Evolutionary conservation across 139 green algal species (phyloP), one percentile per base, ranked within the genome.

Genomic region (Ettlia oleoabundans): DNA sequence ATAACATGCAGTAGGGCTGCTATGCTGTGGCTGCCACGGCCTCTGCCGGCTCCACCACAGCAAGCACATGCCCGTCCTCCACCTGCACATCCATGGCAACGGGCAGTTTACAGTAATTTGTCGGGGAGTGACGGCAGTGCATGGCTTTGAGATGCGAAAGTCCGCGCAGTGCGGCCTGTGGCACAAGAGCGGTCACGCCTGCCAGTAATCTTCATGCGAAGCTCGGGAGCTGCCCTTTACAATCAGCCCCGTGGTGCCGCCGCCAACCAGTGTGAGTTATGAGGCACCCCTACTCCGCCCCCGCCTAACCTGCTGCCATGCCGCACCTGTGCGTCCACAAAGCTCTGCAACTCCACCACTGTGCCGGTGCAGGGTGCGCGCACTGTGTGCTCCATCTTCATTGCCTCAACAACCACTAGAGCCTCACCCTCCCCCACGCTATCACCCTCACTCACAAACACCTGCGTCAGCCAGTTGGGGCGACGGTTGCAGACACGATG

Each of bases 341-440:
- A 80, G 66, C 58, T 81, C 55, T 82, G 76, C 68, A 88, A 53
- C 67, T 82, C 68, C 0, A 33, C 51, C 32, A 88, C 73, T 35
- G 42, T 84, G 33, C 87, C 87, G 30, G 70, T 10, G 38, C 67
- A 86, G 55, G 81, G 85, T 13, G 85, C 85, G 18, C 67, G 33
- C 43, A 82, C 77, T 55, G 81, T 75, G 69, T 90, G 85, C 85
- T 93, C 84, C 93, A 96, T 97, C 84, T 97, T 97, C 93, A 97
- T 97, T 0, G 93, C 93, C 81, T 97, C 92, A 75, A 96, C 62
- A 26, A 91, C 89, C 64, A 92, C 79, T 84, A 96, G 83, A 3
- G 84, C 37, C 8, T 85, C 38, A 19, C 90, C 90, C 55, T 83
- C 67, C 26, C 76, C 51, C 47, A 93, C 85, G 30, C 38, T 47